These are phyloP conservation scores for Geranomyces michiganensis DNA, from an alignment of 192 early-diverging fungal genomes.

Conservation along the genomic window DNA sequence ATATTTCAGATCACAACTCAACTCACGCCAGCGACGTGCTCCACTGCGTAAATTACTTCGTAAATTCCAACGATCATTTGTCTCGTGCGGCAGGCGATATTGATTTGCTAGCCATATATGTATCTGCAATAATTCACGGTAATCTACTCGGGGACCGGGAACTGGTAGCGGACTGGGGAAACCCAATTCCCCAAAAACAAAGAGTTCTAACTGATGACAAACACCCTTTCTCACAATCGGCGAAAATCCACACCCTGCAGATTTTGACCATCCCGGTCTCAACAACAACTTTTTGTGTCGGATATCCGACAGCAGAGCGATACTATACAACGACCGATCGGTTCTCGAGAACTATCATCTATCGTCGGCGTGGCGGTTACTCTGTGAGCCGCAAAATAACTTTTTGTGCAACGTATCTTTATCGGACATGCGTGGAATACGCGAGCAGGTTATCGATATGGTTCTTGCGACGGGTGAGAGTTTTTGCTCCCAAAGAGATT, in stretches of 20 bases:
- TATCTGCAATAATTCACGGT: slow-evolving; percentile 62
- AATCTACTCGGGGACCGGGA: too few relatives aligned
- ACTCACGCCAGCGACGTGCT: slow-evolving; percentile 61
- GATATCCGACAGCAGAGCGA: slow-evolving; percentile 44
- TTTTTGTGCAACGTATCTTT: slow-evolving; percentile 46
- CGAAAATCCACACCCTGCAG: slow-evolving; percentile 4
- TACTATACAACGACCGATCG: slow-evolving; percentile 60
- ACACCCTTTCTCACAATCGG: too few relatives aligned
- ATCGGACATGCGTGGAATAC: slow-evolving; percentile 43
- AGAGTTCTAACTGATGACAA: too few relatives aligned
- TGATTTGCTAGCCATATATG: slow-evolving; percentile 52
- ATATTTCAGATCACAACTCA: slow-evolving; percentile 55
- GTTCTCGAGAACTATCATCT: slow-evolving; percentile 61
- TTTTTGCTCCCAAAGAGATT: too few relatives aligned
- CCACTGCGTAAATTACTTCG: slow-evolving; percentile 50
- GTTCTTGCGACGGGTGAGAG: slow-evolving; percentile 59
- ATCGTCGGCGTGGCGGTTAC: slow-evolving; percentile 44
- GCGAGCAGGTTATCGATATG: slow-evolving; percentile 53
- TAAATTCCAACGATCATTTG: slow-evolving; percentile 28
- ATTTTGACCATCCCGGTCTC: slow-evolving; percentile 61
- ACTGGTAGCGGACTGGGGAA: too few relatives aligned
- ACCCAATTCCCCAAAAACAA: too few relatives aligned
- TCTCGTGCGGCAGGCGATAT: slow-evolving; percentile 37
- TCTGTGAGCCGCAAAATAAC: slow-evolving; percentile 48
- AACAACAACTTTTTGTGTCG: slow-evolving; percentile 56